phyloP scores from a whole-genome alignment of 1,284 basidiomycete species.

The Kalmanozyma brasiliensis region DNA sequence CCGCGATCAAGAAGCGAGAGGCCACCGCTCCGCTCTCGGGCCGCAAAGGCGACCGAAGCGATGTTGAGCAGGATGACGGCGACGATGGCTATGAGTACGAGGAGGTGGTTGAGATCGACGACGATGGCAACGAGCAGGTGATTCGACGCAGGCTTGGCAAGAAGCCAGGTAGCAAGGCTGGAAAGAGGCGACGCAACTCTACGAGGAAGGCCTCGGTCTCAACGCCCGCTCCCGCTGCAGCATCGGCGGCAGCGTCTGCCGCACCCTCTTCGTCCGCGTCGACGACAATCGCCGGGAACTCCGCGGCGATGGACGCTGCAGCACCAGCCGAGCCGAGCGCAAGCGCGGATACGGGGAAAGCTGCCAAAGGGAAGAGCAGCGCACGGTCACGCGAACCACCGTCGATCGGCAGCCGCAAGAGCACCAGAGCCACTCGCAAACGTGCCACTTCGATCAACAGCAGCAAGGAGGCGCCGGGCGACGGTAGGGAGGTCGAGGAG shows the following conservation, averaged over 20 bases:
- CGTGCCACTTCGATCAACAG: conserved; percentile 12
- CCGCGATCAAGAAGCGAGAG: conserved; percentile 36
- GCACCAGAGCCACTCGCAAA: conserved; percentile 15
- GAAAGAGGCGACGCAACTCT: conserved; percentile 26
- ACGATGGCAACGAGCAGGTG: conserved; percentile 48
- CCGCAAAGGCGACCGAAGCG: conserved; percentile 33
- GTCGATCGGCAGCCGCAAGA: conserved; percentile 24
- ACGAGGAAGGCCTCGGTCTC: conserved; percentile 25
- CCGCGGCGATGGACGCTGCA: neutral
- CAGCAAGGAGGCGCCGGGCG: conserved; percentile 27
- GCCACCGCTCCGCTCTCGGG: conserved; percentile 15
- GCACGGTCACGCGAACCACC: conserved; percentile 21
- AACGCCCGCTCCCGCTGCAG: conserved; percentile 16
- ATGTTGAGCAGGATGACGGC: conserved; percentile 42
- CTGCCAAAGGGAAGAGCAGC: neutral
- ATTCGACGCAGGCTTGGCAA: conserved; percentile 34
- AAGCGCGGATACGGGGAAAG: neutral
- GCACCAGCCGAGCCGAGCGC: conserved; percentile 2
- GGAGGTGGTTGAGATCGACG: conserved; percentile 53
- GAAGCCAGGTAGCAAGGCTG: conserved; percentile 28
- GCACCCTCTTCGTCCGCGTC: neutral
- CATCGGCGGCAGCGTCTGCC: neutral
- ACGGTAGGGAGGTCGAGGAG: conserved; percentile 42
- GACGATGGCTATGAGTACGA: conserved; percentile 51
- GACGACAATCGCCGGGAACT: neutral